Conservation (phyloP, 345 rosid species). For the Salix koriyanagi region DNA sequence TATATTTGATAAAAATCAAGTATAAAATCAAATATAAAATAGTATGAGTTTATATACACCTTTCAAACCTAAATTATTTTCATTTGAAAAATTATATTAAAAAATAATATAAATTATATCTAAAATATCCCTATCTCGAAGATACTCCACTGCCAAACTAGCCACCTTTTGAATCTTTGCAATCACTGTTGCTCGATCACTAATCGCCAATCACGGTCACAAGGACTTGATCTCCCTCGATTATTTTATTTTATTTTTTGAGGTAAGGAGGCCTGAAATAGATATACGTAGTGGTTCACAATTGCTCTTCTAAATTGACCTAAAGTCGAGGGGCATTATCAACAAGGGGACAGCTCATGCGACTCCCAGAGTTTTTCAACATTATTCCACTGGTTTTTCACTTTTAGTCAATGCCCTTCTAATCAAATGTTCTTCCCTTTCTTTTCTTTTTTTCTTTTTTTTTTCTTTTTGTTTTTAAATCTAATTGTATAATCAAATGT, state of each 20-base stretch:
- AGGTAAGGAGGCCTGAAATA: background rate
- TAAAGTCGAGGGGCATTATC: background rate
- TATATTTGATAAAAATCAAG: no score
- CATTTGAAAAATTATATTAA: no score
- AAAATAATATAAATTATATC: no score
- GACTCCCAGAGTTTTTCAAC: background rate
- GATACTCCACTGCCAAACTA: background rate
- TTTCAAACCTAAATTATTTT: no score
- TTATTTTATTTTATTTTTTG: background rate
- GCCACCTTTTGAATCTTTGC: background rate
- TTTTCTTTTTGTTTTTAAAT: no score
- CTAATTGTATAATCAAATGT: no score
- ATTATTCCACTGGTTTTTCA: background rate
- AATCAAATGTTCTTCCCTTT: background rate
- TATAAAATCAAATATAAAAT: no score
- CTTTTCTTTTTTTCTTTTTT: no score
- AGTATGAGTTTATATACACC: no score
- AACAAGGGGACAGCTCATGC: background rate
- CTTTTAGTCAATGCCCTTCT: background rate
- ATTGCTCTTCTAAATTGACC: background rate
- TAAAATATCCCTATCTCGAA: no score
- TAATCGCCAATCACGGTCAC: conserved; percentile 8
- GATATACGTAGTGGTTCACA: background rate
- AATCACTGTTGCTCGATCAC: background rate
- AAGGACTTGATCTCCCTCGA: background rate